Percentiles rank a stretch among this genome's conserved stretches.
phyloP scores from a whole-genome alignment of 352 stramenopile species.

The Globisporangium paddicum region DNA sequence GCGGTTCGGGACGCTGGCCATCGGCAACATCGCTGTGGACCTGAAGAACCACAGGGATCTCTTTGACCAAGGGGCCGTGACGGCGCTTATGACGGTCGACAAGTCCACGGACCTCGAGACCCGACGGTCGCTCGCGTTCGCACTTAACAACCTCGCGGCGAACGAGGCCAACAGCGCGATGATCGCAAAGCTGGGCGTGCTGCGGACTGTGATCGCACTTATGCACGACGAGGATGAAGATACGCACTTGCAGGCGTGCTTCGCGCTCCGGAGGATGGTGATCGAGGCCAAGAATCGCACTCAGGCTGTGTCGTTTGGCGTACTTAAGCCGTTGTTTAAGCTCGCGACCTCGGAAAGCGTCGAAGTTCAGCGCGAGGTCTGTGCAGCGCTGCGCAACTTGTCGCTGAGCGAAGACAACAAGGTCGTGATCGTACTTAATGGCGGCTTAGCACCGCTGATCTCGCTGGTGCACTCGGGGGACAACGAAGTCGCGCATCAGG shows the following conservation, averaged over 20 bases:
- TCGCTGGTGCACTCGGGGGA: conserved; percentile 89
- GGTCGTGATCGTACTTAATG: conserved; percentile 86
- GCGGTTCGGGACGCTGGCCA: conserved; percentile 89
- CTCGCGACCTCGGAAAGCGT: conserved; percentile 85
- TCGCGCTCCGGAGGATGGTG: conserved; percentile 91
- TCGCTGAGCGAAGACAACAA: conserved; percentile 93
- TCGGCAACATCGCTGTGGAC: conserved; percentile 91
- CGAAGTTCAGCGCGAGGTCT: conserved; percentile 92
- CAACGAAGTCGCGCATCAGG: conserved; percentile 88
- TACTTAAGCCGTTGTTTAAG: conserved; percentile 84
- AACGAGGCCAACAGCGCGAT: conserved; percentile 88
- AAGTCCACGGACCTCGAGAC: conserved; percentile 89
- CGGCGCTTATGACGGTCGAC: conserved; percentile 86
- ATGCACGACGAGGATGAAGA: conserved; percentile 89
- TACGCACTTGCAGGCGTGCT: conserved; percentile 90
- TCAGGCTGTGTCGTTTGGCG: conserved; percentile 91
- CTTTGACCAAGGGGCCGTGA: conserved; percentile 89
- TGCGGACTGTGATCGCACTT: conserved; percentile 82
- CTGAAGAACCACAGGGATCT: conserved; percentile 88
- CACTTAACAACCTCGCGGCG: conserved; percentile 92
- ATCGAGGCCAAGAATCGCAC: conserved; percentile 89
- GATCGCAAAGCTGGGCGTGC: conserved; percentile 84
- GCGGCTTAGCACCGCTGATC: conserved; percentile 79
- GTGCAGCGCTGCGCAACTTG: conserved; percentile 89
- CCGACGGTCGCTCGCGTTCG: conserved; percentile 89